These are phyloP conservation scores for Cytidiella melzeri DNA, from an alignment of 768 basidiomycete species.

Conservation along the genomic window DNA sequence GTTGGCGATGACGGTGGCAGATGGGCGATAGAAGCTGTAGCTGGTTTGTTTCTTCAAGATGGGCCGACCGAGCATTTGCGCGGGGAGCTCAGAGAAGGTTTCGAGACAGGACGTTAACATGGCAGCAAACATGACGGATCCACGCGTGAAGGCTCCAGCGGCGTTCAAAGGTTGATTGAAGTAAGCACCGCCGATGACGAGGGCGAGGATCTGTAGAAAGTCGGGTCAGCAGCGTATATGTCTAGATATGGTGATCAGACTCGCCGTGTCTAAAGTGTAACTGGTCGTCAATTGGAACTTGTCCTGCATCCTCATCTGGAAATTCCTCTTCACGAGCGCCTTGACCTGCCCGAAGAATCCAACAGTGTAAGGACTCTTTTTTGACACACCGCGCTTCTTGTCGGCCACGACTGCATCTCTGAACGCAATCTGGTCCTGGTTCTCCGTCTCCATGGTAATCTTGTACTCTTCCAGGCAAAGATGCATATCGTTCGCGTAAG, in stretches of 20 bases:
- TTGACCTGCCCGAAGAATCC: slow-evolving; percentile 70
- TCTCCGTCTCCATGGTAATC: slow-evolving; percentile 48
- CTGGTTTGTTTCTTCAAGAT: slow-evolving; percentile 63
- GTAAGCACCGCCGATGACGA: slow-evolving; percentile 71
- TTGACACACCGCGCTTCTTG: slow-evolving; percentile 73
- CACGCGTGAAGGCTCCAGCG: slow-evolving; percentile 82
- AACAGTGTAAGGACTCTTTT: slow-evolving; percentile 78
- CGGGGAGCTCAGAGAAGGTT: slow-evolving; percentile 71
- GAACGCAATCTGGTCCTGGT: slow-evolving; percentile 70
- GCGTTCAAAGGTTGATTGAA: slow-evolving; percentile 67
- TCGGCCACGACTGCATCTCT: slow-evolving; percentile 66
- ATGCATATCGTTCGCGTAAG: slow-evolving; percentile 37
- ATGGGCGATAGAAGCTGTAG: slow-evolving; percentile 63
- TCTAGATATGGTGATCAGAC: slow-evolving; percentile 22
- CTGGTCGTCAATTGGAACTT: slow-evolving; percentile 72
- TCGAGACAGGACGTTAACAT: slow-evolving; percentile 64
- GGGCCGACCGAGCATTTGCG: slow-evolving; percentile 76
- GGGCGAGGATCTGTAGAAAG: slow-evolving; percentile 41
- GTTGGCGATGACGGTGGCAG: slow-evolving; percentile 59
- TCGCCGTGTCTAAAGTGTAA: slow-evolving; percentile 52
- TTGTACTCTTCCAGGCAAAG: slow-evolving; percentile 52
- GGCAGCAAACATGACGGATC: slow-evolving; percentile 71
- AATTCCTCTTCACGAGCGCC: slow-evolving; percentile 66
- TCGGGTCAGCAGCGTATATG: too few species aligned
- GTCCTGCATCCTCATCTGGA: slow-evolving; percentile 70